A percentile compares a stretch with the other conserved stretches of the same genome.
Evolutionary conservation across 2,329 filamentous ascomycete genomes (phyloP).

Genomic region (Stemphylium vesicarium): DNA sequence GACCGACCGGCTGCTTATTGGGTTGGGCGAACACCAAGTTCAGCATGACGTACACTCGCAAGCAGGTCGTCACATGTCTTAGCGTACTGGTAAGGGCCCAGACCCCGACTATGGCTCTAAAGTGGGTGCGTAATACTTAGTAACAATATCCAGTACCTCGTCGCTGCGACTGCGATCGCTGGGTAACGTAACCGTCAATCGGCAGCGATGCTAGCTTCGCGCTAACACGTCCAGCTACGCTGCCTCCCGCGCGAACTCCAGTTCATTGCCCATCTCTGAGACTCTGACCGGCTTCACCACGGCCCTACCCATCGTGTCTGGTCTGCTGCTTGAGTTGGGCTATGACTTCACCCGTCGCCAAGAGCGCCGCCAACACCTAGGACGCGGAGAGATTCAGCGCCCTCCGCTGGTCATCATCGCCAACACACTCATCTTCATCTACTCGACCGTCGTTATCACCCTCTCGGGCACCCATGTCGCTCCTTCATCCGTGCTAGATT

Average conservation of each 20-base stretch:
- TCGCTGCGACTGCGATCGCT: conserved; percentile 49
- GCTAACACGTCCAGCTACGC: conserved; percentile 36
- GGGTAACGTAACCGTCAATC: conserved; percentile 28
- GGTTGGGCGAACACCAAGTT: background rate
- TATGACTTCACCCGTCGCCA: conserved; percentile 44
- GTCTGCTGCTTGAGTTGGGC: conserved; percentile 51
- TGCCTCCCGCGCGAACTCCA: conserved; percentile 35
- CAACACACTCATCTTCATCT: conserved; percentile 49
- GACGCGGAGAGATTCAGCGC: conserved; percentile 43
- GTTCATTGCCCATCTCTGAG: conserved; percentile 53
- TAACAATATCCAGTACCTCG: conserved; percentile 48
- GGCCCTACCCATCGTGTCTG: conserved; percentile 52
- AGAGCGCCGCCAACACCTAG: conserved; percentile 33
- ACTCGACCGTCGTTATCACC: conserved; percentile 53
- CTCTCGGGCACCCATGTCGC: conserved; percentile 53
- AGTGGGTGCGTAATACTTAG: background rate
- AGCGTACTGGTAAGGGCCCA: conserved; percentile 45
- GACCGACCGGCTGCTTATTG: background rate
- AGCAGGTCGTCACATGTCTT: conserved; percentile 48
- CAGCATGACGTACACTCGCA: conserved; percentile 46
- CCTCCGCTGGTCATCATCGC: conserved; percentile 48
- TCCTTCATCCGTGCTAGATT: conserved; percentile 53
- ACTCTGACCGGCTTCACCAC: conserved; percentile 51
- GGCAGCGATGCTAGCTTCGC: background rate
- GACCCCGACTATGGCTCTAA: background rate